These are phyloP conservation scores for Colletotrichum nymphaeae DNA, from an alignment of 2,329 filamentous ascomycete genomes.

Conservation along the genomic window DNA sequence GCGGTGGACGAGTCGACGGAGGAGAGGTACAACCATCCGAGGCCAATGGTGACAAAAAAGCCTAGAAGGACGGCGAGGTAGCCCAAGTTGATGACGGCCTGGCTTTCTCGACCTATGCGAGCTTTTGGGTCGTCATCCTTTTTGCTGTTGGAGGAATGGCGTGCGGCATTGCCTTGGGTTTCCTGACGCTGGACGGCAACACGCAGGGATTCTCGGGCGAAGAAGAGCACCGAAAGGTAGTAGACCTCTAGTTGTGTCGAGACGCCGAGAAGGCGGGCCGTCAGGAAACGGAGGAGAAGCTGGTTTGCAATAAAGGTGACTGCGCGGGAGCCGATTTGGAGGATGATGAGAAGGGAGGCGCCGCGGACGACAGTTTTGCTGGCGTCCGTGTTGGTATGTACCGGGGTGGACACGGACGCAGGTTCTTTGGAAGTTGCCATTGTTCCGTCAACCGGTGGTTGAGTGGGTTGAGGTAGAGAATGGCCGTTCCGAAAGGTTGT, in stretches of 20 bases:
- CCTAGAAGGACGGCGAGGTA: slow-evolving; percentile 83
- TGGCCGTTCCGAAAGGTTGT: neutral
- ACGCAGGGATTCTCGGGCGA: slow-evolving; percentile 89
- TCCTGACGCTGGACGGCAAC: slow-evolving; percentile 87
- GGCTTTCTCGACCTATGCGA: slow-evolving; percentile 58
- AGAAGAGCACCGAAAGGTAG: slow-evolving; percentile 93
- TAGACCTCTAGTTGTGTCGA: slow-evolving; percentile 93
- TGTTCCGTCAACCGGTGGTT: neutral
- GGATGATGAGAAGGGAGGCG: slow-evolving; percentile 85
- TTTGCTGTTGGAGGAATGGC: slow-evolving; percentile 39
- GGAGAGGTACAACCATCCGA: slow-evolving; percentile 77
- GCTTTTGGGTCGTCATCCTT: slow-evolving; percentile 39
- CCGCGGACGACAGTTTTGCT: slow-evolving; percentile 66
- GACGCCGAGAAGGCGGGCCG: slow-evolving; percentile 84
- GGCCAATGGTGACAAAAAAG: slow-evolving; percentile 67
- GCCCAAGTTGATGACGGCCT: slow-evolving; percentile 88
- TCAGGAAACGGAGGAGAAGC: slow-evolving; percentile 86
- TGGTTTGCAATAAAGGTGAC: slow-evolving; percentile 95
- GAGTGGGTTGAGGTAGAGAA: neutral
- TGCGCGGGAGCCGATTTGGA: slow-evolving; percentile 88
- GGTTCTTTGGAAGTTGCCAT: slow-evolving; percentile 11
- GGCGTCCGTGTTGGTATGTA: slow-evolving; percentile 6
- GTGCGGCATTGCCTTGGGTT: slow-evolving; percentile 10
- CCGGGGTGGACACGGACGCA: neutral
- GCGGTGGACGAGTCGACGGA: slow-evolving; percentile 59